These are phyloP conservation scores for Anthostomella pinea DNA, from an alignment of 2,329 filamentous ascomycete genomes.

Conservation along the genomic window DNA sequence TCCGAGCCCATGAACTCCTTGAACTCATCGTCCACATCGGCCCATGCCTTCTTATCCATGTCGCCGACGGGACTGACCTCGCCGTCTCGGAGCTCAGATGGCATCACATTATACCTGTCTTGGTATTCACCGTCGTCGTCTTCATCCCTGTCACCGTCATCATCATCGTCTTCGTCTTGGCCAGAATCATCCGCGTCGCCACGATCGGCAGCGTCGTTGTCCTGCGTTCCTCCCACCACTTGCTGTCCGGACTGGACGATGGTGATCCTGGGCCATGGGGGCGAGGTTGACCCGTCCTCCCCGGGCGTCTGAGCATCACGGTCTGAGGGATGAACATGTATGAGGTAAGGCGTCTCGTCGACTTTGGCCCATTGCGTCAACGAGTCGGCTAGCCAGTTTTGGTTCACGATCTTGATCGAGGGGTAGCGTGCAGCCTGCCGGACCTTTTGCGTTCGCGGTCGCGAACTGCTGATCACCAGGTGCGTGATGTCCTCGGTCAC, in stretches of 20 bases:
- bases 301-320: constrained; percentile 38
- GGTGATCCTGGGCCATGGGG: constrained; percentile 44
- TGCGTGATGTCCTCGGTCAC: constrained; percentile 67
- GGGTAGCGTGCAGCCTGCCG: constrained; percentile 77
- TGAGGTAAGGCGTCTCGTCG: constrained; percentile 74
- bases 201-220: constrained; percentile 41
- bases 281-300: constrained; percentile 32
- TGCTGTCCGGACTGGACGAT: constrained; percentile 29
- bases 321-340: constrained; percentile 72
- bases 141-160: constrained; percentile 32
- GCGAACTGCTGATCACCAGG: constrained; percentile 66
- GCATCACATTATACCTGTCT: constrained; percentile 48
- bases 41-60: constrained; percentile 32
- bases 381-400: constrained; percentile 84
- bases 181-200: constrained; percentile 41
- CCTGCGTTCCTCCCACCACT: constrained; percentile 22
- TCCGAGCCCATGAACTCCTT: constrained; percentile 60
- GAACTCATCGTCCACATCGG: constrained; percentile 57
- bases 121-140: constrained; percentile 35
- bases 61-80: constrained; percentile 31
- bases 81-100: constrained; percentile 45
- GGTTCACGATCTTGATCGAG: constrained; percentile 85
- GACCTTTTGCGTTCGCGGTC: constrained; percentile 85
- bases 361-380: constrained; percentile 80
- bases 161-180: constrained; percentile 34